Base-by-base conservation (phyloP, 805 yeast genomes). In the Starmerella sirachaensis region DNA sequence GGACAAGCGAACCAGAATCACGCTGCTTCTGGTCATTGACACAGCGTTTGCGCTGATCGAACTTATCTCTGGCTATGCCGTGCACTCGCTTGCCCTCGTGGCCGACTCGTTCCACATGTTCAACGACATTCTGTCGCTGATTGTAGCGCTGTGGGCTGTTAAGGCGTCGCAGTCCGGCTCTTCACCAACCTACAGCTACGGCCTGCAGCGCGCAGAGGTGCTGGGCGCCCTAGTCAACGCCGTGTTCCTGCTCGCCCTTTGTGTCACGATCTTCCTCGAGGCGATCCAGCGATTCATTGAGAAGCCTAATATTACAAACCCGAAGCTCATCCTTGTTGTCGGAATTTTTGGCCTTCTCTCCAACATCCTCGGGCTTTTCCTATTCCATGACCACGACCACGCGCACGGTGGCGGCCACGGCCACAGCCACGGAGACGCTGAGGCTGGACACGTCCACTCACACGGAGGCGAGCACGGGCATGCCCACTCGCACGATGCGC, bases 81-180 rank as follows among this genome's bases (percentile, higher is more conserved):
- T 88, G 19, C 93, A 91, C 58, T 88, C 97, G 1, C 68, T 88
- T 53, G 97, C 98, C 0, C 69, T 88, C 37, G 77, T 88, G 38
- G 98, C 97, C 1, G 98, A 88, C 57, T 79, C 97, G 1, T 91
- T 88, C 70, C 98, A 88, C 59, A 91, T 91, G 97, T 67, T 88
- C 47, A 88, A 91, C 62, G 98, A 88, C 61, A 82, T 88, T 38
- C 75, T 88, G 42, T 84, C 96, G 1, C 65, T 88, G 24, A 47
- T 86, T 14, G 85, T 88, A 35, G 98, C 98, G 0, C 64, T 86
- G 22, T 88, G 96, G 96, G 98, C 98, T 0, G 97, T 91, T 16
- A 72, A 72, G 45, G 94, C 85, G 10, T 85, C 95, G 37, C 79
- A 79, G 50, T 74, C 73, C 27, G 74, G 76, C 20, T 91, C 94